phyloP scores from a whole-genome alignment of 2,329 filamentous ascomycete species.

The Trichoderma guizhouense region DNA sequence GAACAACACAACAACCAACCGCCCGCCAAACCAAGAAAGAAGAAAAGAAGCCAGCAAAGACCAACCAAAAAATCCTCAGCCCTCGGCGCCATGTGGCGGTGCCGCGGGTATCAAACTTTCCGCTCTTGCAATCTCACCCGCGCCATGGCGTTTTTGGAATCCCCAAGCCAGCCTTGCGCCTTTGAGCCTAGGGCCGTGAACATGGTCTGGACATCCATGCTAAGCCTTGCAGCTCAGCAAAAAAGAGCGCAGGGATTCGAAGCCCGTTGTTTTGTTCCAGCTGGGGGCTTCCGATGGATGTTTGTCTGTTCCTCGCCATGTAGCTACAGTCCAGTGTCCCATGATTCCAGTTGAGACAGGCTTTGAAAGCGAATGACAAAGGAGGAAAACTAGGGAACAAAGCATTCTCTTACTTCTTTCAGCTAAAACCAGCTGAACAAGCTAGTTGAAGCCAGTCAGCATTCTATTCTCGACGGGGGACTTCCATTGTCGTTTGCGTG shows the following conservation, averaged over 20 bases:
- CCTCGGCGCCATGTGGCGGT: conserved; percentile 1
- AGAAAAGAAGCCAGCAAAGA: background rate
- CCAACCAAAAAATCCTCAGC: background rate
- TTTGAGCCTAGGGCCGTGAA: background rate
- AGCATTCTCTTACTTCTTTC: background rate
- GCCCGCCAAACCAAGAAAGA: background rate
- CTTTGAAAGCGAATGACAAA: background rate
- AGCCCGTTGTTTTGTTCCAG: background rate
- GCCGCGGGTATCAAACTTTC: conserved; percentile 3
- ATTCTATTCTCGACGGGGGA: background rate
- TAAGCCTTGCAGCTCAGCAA: background rate
- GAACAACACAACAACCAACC: background rate
- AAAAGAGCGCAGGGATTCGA: background rate
- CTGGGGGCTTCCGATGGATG: background rate
- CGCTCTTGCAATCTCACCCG: background rate
- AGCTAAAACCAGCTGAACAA: background rate
- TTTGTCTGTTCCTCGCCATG: background rate
- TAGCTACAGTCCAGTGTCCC: background rate
- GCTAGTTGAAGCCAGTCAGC: background rate
- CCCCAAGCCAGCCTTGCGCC: background rate
- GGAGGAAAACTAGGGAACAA: background rate
- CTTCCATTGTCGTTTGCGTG: background rate
- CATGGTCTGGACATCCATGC: background rate
- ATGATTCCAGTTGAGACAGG: background rate
- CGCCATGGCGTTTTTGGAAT: conserved; percentile 7